Conservation (phyloP, 2,329 filamentous ascomycete genomes). For the Chaetomium sp. region DNA sequence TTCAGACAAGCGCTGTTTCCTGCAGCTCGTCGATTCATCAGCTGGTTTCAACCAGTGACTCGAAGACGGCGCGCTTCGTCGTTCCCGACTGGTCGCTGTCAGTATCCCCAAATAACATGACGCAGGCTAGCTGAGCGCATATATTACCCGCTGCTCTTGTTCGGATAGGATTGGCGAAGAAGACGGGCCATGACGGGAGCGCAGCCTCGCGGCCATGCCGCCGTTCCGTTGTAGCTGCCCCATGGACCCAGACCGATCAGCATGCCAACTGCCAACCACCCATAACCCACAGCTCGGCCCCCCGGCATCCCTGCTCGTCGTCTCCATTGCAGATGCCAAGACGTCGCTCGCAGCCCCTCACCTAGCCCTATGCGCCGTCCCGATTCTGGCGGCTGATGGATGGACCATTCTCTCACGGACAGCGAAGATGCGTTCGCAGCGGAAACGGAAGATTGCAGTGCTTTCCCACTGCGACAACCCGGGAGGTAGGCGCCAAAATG, state of each 20-base stretch:
- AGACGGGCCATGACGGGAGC: neutral
- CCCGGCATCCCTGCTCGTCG: slow-evolving; percentile 6
- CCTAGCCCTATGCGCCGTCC: slow-evolving; percentile 29
- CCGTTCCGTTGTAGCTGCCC: slow-evolving; percentile 10
- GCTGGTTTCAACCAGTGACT: slow-evolving; percentile 18
- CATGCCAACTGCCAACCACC: slow-evolving; percentile 13
- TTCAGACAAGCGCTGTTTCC: slow-evolving; percentile 18
- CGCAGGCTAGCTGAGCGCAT: slow-evolving; percentile 13
- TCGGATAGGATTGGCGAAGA: slow-evolving; percentile 1
- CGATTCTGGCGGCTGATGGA: slow-evolving; percentile 10
- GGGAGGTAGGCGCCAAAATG: neutral
- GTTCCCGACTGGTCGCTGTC: neutral
- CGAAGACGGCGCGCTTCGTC: neutral
- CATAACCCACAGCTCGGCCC: too few relatives aligned
- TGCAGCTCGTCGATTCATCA: slow-evolving; percentile 14
- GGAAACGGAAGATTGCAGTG: neutral
- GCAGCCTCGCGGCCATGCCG: slow-evolving; percentile 9
- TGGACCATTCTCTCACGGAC: slow-evolving; percentile 6
- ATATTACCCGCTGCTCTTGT: slow-evolving; percentile 3
- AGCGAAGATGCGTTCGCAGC: neutral
- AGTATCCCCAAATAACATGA: slow-evolving; percentile 5
- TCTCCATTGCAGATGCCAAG: slow-evolving; percentile 22
- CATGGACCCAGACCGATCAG: slow-evolving; percentile 11
- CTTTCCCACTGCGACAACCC: neutral
- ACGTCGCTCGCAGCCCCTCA: slow-evolving; percentile 27